A percentile compares a stretch with the other conserved stretches of the same genome.
These are phyloP conservation scores for Cercospora berteroae DNA, from an alignment of 2,329 filamentous ascomycete species.

Conservation along the genomic window DNA sequence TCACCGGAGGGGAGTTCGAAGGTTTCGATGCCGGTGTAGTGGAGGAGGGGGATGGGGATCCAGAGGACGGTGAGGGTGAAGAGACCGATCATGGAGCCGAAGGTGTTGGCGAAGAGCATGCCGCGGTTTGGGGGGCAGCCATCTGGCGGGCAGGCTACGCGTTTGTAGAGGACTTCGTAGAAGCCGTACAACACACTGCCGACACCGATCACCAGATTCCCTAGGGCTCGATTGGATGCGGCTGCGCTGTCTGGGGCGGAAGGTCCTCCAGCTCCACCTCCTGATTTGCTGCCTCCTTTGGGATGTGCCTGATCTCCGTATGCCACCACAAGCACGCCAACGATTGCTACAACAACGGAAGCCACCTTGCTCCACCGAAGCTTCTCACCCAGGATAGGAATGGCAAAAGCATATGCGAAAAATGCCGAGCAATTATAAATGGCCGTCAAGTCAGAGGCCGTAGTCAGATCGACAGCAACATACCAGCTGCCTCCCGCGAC, in stretches of 20 bases:
- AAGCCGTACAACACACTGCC: conserved; percentile 92
- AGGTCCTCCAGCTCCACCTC: conserved; percentile 51
- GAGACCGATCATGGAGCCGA: conserved; percentile 79
- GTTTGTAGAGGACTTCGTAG: conserved; percentile 97
- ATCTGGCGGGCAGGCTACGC: conserved; percentile 86
- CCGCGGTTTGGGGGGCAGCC: conserved; percentile 80
- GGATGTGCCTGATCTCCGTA: conserved; percentile 68
- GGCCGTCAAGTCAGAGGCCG: conserved; percentile 87
- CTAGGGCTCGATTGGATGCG: conserved; percentile 68
- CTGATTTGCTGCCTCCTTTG: conserved; percentile 57
- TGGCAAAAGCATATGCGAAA: conserved; percentile 96
- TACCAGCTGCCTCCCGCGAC: conserved; percentile 94
- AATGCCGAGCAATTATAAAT: conserved; percentile 99
- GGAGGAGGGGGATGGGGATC: conserved; percentile 84
- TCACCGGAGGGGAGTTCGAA: conserved; percentile 79
- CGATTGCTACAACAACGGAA: conserved; percentile 81
- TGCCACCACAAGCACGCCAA: conserved; percentile 89
- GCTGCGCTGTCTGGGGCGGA: conserved; percentile 50
- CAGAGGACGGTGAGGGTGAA: conserved; percentile 88
- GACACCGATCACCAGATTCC: conserved; percentile 87
- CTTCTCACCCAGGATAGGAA: conserved; percentile 83
- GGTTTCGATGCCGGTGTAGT: conserved; percentile 71
- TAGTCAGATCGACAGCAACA: conserved; percentile 88
- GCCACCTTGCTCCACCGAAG: conserved; percentile 80
- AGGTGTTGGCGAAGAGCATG: conserved; percentile 92